Base-by-base conservation (phyloP, 163 green algal species). In the Coccomyxa subellipsoidea region DNA sequence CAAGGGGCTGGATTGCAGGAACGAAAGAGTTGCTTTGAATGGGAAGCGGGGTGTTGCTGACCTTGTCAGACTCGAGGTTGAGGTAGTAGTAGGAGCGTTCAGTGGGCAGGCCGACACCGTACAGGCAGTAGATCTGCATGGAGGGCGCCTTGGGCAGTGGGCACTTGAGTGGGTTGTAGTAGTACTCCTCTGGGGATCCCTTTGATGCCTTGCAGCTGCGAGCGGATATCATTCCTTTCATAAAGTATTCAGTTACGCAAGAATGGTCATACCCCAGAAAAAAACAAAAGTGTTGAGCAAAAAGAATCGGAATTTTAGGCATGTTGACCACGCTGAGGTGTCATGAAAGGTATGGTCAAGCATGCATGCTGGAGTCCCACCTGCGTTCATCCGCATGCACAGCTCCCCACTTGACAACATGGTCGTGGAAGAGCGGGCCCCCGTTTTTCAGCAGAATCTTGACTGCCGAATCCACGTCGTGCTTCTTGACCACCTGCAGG, bases 61-160 rank as follows among this genome's bases (percentile, higher is more conserved):
- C 84, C 77, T 83, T 35, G 6, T 66, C 18, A 7, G 59, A 34
- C 21, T 84, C 36, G 15, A 81, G 27, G 69, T 88, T 80, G 7
- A 87, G 69, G 84, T 92, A 92, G 77, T 91, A 82, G 78, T 92
- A 92, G 18, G 84, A 85, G 27, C 84, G 82, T 85, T 96, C 93
- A 2, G 92, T 92, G 54, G 87, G 84, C 35, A 90, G 82, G 76
- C 91, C 92, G n/a, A 92, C 83, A 77, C 94, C 94, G 73, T 98
- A 96, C 54, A 96, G 72, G 86, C 93, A 96, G 82, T 89, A 94
- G 4, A 97, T 76, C 40, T 85, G 86, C 84, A 96, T 87, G 75
- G 85, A 85, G 35, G 92, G 90, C 10, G 93, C 94, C 5, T 89
- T 54, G 0, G 94, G 94, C 59, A 97, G 87, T 3, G 92, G 90